Evolutionary conservation across 805 yeast genomes (phyloP).

Genomic region (Dipodascopsis tothii): DNA sequence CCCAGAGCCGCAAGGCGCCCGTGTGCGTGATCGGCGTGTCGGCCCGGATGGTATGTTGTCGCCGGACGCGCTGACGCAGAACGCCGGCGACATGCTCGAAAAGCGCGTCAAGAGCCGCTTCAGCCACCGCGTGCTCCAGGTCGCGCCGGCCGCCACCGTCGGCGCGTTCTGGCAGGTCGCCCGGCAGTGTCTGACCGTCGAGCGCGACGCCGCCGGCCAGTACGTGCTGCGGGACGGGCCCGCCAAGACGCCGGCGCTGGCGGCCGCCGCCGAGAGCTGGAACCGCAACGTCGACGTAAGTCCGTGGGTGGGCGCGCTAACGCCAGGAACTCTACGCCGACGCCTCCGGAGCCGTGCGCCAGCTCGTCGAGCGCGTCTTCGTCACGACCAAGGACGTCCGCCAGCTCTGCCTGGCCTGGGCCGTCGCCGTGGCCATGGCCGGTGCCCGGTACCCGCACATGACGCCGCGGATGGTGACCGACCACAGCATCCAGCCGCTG

Average conservation of each 20-base stretch:
- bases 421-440: neutral
- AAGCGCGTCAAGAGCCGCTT: conserved; percentile 87
- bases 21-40: conserved; percentile 77
- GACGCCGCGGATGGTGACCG: neutral
- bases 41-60: conserved; percentile 40
- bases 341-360: neutral
- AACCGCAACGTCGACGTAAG: neutral
- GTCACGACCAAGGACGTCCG: conserved; percentile 2
- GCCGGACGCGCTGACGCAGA: conserved; percentile 24
- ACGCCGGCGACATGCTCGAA: conserved; percentile 73
- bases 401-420: neutral
- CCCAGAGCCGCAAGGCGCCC: conserved; percentile 60
- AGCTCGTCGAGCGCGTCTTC: conserved; percentile 8
- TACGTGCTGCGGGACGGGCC: neutral
- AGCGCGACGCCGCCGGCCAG: conserved; percentile 13
- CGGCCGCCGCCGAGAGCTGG: neutral
- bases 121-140: conserved; percentile 63
- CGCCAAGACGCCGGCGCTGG: neutral
- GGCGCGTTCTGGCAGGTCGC: conserved; percentile 48
- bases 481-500: neutral
- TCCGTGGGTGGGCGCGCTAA: no score
- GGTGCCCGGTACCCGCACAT: neutral
- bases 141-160: conserved; percentile 45
- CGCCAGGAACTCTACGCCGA: neutral
- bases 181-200: conserved; percentile 34